A percentile compares a stretch with the other conserved stretches of the same genome.
Conservation (phyloP, 768 basidiomycete genomes). For the Clitopilus passeckerianus region DNA sequence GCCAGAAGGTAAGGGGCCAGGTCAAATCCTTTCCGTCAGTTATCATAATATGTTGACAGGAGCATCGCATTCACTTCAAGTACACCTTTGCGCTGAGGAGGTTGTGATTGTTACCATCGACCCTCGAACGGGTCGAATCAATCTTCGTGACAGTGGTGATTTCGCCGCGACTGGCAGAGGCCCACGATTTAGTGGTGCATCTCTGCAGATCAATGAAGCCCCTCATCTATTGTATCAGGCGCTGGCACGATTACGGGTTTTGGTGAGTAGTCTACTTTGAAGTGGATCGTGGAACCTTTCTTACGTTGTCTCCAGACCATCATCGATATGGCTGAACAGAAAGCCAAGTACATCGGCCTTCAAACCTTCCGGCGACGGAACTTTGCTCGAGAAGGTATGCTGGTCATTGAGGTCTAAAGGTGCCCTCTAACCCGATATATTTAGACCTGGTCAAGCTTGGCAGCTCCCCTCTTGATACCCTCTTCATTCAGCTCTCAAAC, state of each 20-base stretch:
- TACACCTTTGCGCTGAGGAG: conserved; percentile 74
- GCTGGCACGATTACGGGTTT: conserved; percentile 54
- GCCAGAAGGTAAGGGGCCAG: conserved; percentile 43
- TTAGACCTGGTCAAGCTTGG: conserved; percentile 74
- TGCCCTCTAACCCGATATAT: neutral
- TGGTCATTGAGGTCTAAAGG: neutral
- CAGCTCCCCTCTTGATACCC: conserved; percentile 46
- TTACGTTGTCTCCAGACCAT: conserved; percentile 57
- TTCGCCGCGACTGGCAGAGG: conserved; percentile 71
- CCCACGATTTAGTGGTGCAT: conserved; percentile 53
- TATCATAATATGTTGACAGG: conserved; percentile 26
- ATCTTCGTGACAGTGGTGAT: conserved; percentile 76
- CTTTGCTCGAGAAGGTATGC: conserved; percentile 58
- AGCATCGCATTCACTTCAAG: conserved; percentile 51
- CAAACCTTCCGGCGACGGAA: conserved; percentile 67
- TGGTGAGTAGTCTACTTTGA: conserved; percentile 37
- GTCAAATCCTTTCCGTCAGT: neutral
- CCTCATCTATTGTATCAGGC: conserved; percentile 55
- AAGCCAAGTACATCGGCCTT: conserved; percentile 81
- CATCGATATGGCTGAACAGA: conserved; percentile 76
- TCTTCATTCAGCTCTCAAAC: conserved; percentile 75
- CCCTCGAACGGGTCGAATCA: conserved; percentile 71
- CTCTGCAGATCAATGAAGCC: conserved; percentile 65
- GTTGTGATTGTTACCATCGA: conserved; percentile 76
- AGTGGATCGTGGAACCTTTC: neutral